Conservation (phyloP, 768 basidiomycete genomes). For the Kwoniella dejecticola region DNA sequence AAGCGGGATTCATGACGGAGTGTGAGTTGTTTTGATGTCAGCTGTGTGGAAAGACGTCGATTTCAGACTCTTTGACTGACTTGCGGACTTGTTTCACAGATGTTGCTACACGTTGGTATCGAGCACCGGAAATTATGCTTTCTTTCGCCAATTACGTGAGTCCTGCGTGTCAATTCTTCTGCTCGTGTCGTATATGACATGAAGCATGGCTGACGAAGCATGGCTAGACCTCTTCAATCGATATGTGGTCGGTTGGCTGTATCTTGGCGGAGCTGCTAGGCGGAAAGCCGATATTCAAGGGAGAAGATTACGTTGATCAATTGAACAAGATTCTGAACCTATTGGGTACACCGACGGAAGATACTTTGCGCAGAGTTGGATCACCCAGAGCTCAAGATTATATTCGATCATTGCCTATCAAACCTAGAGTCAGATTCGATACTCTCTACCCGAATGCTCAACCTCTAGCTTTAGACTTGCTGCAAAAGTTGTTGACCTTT, state of each 20-base stretch:
- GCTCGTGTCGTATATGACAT: no score
- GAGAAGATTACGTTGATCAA: conserved; percentile 82
- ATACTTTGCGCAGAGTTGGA: conserved; percentile 92
- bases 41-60: no score
- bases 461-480: conserved; percentile 87
- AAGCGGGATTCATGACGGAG: conserved; percentile 93
- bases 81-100: conserved; percentile 31
- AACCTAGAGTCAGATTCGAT: conserved; percentile 87
- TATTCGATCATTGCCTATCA: conserved; percentile 95
- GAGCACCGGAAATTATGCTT: conserved; percentile 98
- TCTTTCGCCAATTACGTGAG: conserved; percentile 65
- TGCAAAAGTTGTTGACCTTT: conserved; percentile 88
- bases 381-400: conserved; percentile 79
- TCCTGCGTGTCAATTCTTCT: no score
- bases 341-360: conserved; percentile 96
- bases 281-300: conserved; percentile 58
- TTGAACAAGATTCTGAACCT: conserved; percentile 97
- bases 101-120: conserved; percentile 96
- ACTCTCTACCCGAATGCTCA: conserved; percentile 92
- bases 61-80: no score
- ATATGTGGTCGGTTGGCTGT: conserved; percentile 60
- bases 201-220: not conserved
- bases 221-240: conserved; percentile 44
- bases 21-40: conserved; percentile 68
- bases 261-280: conserved; percentile 60